A percentile compares a stretch with the other conserved stretches of the same genome.
phyloP scores from a whole-genome alignment of 768 basidiomycete species.

The Naganishia randhawae region DNA sequence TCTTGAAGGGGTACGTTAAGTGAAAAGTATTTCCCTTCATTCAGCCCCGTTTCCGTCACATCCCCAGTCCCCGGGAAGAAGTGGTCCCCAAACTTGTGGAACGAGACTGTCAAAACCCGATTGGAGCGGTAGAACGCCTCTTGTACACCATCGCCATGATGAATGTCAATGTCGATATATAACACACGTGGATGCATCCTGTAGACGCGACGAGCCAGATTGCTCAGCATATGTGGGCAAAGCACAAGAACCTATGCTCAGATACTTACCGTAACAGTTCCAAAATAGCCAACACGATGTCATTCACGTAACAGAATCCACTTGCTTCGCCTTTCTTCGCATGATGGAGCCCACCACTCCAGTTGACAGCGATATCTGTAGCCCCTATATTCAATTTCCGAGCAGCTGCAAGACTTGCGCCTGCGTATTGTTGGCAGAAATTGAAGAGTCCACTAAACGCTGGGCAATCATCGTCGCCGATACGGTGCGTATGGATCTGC shows the following conservation, averaged over 20 bases:
- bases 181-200: conserved; percentile 91
- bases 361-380: conserved; percentile 96
- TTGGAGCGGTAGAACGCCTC: conserved; percentile 97
- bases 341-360: conserved; percentile 97
- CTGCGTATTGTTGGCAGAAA: conserved; percentile 90
- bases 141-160: conserved; percentile 97
- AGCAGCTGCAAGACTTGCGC: conserved; percentile 84
- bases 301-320: conserved; percentile 97
- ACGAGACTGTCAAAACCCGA: conserved; percentile 97
- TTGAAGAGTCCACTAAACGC: conserved; percentile 92
- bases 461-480: conserved; percentile 75
- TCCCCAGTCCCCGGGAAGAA: conserved; percentile 98
- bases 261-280: conserved; percentile 76
- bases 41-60: conserved; percentile 75
- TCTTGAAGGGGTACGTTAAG: conserved; percentile 93
- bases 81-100: conserved; percentile 97
- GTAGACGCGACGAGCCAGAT: neutral
- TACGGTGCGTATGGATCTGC: conserved; percentile 27
- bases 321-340: conserved; percentile 97
- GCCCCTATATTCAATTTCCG: conserved; percentile 75
- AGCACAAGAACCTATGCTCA: neutral
- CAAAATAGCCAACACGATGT: conserved; percentile 88
- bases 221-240: neutral
- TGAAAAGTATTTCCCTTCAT: conserved; percentile 86
- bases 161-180: conserved; percentile 98